These are phyloP conservation scores for Trifolium pratense DNA, from an alignment of 306 rosid genomes.

Conservation along the genomic window DNA sequence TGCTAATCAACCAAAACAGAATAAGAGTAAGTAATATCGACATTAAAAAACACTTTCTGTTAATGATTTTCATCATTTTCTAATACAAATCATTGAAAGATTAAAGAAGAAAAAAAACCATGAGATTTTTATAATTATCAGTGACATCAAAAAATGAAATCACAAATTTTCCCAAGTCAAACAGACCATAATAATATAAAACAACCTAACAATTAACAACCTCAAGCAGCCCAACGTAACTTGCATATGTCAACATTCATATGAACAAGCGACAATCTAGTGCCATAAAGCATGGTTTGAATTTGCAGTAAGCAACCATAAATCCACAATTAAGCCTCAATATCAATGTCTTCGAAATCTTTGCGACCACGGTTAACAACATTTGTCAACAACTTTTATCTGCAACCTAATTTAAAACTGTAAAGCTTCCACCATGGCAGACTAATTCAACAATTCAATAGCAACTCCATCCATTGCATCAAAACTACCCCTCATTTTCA, in stretches of 20 bases:
- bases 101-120: too few relatives aligned
- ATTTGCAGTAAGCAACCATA: not conserved
- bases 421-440: not conserved
- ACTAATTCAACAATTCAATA: not conserved
- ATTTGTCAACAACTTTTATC: not conserved
- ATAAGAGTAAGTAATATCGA: not conserved
- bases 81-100: not conserved
- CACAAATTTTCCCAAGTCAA: not conserved
- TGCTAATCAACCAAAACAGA: not conserved
- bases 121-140: not conserved
- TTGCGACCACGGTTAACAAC: not conserved
- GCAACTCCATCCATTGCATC: not conserved
- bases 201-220: slow-evolving; percentile 3
- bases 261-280: too few relatives aligned
- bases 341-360: not conserved
- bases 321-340: not conserved
- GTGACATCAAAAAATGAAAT: not conserved
- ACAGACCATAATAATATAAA: slow-evolving; percentile 10
- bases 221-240: slow-evolving; percentile 10
- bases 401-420: not conserved
- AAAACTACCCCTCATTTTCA: slow-evolving; percentile 9
- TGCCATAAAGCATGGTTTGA: too few relatives aligned
- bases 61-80: slow-evolving; percentile 1
- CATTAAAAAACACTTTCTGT: not conserved
- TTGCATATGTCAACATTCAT: not conserved